Conservation (phyloP, 2,329 filamentous ascomycete species). For the Ophiostoma pallidulum region DNA sequence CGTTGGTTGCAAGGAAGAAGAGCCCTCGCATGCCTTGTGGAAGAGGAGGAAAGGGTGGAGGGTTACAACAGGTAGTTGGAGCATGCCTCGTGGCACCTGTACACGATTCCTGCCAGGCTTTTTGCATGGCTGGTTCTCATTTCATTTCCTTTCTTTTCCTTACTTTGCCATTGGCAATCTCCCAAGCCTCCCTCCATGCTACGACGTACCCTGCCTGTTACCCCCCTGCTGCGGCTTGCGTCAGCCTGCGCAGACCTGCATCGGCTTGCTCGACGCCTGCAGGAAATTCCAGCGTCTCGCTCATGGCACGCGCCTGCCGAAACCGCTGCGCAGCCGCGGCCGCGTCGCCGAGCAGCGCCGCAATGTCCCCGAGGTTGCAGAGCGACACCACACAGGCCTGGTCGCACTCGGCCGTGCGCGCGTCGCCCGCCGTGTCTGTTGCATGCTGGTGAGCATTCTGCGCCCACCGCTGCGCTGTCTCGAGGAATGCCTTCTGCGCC, state of each 20-base stretch:
- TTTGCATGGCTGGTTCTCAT: too few relatives aligned
- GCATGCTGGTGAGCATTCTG: slow-evolving; percentile 63
- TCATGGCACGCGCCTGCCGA: slow-evolving; percentile 55
- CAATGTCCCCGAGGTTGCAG: slow-evolving; percentile 81
- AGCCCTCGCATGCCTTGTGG: too few relatives aligned
- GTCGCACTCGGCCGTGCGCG: slow-evolving; percentile 71
- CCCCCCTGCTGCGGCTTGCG: neutral
- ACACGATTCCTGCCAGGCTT: too few relatives aligned
- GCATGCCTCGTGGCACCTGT: too few relatives aligned
- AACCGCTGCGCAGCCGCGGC: slow-evolving; percentile 59
- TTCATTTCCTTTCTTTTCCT: too few relatives aligned
- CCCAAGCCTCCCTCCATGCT: too few relatives aligned
- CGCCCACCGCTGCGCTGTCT: slow-evolving; percentile 69
- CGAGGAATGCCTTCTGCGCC: slow-evolving; percentile 52
- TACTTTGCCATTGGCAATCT: too few relatives aligned
- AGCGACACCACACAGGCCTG: slow-evolving; percentile 71
- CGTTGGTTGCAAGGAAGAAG: too few relatives aligned
- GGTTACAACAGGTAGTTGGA: too few relatives aligned
- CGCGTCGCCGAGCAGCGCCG: slow-evolving; percentile 60
- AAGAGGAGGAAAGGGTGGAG: too few relatives aligned
- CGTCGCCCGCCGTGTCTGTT: slow-evolving; percentile 52
- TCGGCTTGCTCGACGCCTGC: slow-evolving; percentile 44
- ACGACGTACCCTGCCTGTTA: too few relatives aligned
- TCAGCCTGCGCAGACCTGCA: slow-evolving; percentile 31
- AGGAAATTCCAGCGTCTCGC: slow-evolving; percentile 42